phyloP scores from a whole-genome alignment of 768 basidiomycete species.

The Filobasidium floriforme region DNA sequence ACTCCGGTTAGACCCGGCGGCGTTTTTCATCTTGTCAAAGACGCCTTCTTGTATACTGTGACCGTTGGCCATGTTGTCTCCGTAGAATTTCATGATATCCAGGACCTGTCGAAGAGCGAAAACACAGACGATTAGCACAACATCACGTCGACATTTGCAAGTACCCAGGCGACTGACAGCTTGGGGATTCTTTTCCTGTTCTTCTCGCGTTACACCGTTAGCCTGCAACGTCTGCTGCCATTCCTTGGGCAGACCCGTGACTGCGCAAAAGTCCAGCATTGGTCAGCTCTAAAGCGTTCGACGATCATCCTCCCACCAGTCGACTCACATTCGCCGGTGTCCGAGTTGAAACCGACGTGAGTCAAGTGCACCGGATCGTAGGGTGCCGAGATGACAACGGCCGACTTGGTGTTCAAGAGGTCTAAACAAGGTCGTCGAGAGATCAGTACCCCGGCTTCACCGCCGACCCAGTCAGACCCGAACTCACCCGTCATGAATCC shows the following conservation, averaged over 20 bases:
- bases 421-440: constrained; percentile 22
- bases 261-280: constrained; percentile 24
- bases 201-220: constrained; percentile 82
- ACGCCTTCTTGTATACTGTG: constrained; percentile 26
- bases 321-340: constrained; percentile 74
- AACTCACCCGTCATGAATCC: constrained; percentile 42
- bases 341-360: constrained; percentile 97
- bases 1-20: constrained; percentile 51
- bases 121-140: not conserved
- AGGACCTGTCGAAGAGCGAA: constrained; percentile 47
- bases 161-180: constrained; percentile 54
- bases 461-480: not conserved
- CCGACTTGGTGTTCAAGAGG: constrained; percentile 41
- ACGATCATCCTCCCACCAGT: not conserved
- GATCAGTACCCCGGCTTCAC: not conserved
- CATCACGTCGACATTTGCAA: too few species aligned
- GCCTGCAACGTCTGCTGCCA: constrained; percentile 93
- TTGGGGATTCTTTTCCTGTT: constrained; percentile 97
- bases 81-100: constrained; percentile 98
- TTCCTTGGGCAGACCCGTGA: constrained; percentile 82
- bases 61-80: constrained; percentile 42
- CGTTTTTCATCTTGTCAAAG: constrained; percentile 41
- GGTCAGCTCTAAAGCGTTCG: not conserved
- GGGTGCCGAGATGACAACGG: constrained; percentile 82
- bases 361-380: constrained; percentile 99